Percentiles rank a stretch among this genome's conserved stretches.
Conservation (phyloP, 768 basidiomycete species). For the Auriscalpium microsporum region DNA sequence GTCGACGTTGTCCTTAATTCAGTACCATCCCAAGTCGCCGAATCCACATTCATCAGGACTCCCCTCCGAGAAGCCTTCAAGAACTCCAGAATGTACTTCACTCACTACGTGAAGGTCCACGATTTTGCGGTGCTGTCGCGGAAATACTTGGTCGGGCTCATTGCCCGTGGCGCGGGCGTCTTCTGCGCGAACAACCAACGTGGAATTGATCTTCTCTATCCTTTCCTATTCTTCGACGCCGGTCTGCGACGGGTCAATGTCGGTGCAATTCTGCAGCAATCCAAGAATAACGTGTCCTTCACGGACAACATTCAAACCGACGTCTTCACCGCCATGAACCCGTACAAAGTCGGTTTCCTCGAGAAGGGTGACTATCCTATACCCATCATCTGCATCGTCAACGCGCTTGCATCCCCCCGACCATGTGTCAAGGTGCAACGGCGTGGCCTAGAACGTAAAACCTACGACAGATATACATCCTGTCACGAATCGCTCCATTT, state of each 20-base stretch:
- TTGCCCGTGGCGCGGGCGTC: not conserved
- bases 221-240: not conserved
- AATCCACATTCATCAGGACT: no score
- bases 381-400: not conserved
- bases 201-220: not conserved
- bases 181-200: not conserved
- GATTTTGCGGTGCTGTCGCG: not conserved
- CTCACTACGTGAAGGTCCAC: not conserved
- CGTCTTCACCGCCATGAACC: not conserved
- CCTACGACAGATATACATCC: not conserved
- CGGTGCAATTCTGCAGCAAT: not conserved
- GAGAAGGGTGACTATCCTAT: not conserved
- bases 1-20: no score
- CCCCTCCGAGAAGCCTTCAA: conserved; percentile 14
- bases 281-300: not conserved
- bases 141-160: not conserved
- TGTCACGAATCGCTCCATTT: not conserved
- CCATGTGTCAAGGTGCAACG: not conserved
- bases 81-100: not conserved
- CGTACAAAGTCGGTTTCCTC: not conserved
- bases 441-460: not conserved
- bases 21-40: no score
- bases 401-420: not conserved
- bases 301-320: not conserved
- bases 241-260: not conserved